Conservation (phyloP, 495 filamentous ascomycete genomes). For the Hypoxylon fragiforme region DNA sequence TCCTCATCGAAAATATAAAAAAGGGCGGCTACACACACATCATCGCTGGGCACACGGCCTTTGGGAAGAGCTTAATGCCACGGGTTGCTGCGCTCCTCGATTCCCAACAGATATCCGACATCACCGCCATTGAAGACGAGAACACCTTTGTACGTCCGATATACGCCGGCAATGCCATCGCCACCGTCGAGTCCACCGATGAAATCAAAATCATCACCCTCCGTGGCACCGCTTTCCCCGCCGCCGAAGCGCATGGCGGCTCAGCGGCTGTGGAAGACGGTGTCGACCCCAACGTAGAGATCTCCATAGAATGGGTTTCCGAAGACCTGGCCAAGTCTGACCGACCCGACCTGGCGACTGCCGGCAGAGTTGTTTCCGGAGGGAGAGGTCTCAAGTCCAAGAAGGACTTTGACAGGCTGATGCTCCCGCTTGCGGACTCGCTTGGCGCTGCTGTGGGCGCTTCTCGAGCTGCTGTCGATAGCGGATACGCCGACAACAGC, state of each 20-base stretch:
- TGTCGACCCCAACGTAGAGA: conserved; percentile 71
- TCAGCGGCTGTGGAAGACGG: conserved; percentile 65
- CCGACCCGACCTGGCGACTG: conserved; percentile 91
- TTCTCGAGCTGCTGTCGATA: conserved; percentile 92
- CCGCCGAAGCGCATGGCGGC: conserved; percentile 56
- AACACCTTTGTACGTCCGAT: conserved; percentile 97
- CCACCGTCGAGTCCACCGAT: conserved; percentile 93
- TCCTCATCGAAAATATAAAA: conserved; percentile 94
- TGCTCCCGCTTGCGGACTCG: conserved; percentile 87
- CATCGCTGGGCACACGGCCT: conserved; percentile 87
- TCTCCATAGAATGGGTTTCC: conserved; percentile 83
- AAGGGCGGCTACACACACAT: conserved; percentile 90
- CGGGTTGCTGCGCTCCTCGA: conserved; percentile 93
- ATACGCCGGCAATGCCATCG: conserved; percentile 95
- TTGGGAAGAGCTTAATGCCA: conserved; percentile 95
- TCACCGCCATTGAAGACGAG: conserved; percentile 82
- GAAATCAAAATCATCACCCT: conserved; percentile 87
- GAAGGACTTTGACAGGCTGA: conserved; percentile 91
- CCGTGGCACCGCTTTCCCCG: conserved; percentile 84
- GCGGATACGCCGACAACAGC: conserved; percentile 98
- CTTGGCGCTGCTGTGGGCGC: conserved; percentile 93
- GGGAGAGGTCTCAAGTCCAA: conserved; percentile 95
- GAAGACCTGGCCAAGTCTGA: conserved; percentile 92
- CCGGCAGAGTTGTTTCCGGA: conserved; percentile 86
- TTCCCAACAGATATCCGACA: conserved; percentile 89